Evolutionary conservation across 495 filamentous ascomycete species (phyloP), one percentile per base, ranked within the genome.

Genomic region (Lichina pygmaea): DNA sequence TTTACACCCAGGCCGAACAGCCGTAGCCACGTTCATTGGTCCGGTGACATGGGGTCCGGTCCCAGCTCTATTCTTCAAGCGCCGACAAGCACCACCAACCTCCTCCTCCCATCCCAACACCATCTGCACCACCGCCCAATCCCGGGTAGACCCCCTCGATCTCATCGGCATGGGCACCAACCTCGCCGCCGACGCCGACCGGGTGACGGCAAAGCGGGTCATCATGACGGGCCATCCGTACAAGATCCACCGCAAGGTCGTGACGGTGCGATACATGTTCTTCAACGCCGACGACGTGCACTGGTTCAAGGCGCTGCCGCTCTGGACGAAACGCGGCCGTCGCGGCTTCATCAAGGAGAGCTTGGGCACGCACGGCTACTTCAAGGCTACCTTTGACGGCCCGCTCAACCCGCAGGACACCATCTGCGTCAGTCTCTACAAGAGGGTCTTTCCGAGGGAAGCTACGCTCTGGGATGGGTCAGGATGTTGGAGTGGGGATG

Each of bases 211-310:
- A 49, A 97, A 97, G 62, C 77, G 89, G 45, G 75, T 89, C 50
- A 85, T 95, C 49, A 67, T 97, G 46, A 93, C 89, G 0, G 89
- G 89, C 37, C 89, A 95, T 57, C 86, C 91, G 0, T 93, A 80
- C 64, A 94, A 97, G 66, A 95, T 97, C 53, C 86, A 97, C 70
- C 89, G 86, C 65, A 82, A 80, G 59, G 63, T 95, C 24, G 91
- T 95, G 46, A 95, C 91, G 0, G 74, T 97, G 17, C 77, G 89
- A 24, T 95, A 95, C 68, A 95, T 97, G 89, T 97, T 97, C 67
- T 97, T 97, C 71, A 92, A 93, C 61, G 58, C 70, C 12, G 83
- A 92, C 59, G 91, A 97, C 55, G 78, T 97, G 40, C 67, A 75
- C 51, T 97, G 84, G 84, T 97, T 95, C 67, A 93, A 92, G 60